Base-by-base conservation (phyloP, 208 protist genomes). In the Leishmania braziliensis region DNA sequence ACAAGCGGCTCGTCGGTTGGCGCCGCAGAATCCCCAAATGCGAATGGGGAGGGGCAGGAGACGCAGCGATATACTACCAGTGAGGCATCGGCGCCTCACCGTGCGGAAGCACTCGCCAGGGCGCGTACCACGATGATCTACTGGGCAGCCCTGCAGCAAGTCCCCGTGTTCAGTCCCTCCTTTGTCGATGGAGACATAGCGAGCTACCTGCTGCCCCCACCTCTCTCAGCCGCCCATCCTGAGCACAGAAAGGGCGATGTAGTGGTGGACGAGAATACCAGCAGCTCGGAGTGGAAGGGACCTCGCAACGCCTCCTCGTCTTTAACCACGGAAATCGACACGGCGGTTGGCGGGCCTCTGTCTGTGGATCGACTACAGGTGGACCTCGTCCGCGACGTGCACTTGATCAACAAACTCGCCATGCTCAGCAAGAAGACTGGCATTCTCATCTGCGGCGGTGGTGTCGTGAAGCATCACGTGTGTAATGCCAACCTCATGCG, bases 401-500 rank as follows among this genome's bases (percentile, higher is more conserved):
- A 98, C 69, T 50, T 58, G 12, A 95, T 99, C 63, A 99, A 99
- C 85, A 95, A 95, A 79, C 78, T 96, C 48, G 98, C 99, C 4
- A 95, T 99, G 86, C 90, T 90, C 46, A 96, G 99, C 56, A 89
- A 92, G 66, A 87, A 97, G 60, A 99, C 97, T 9, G 99, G 99
- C 33, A 99, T 99, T 92, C 88, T 99, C 68, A 99, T 99, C 84
- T 92, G 99, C 39, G 99, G 99, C 50, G 99, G 98, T 63, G 99
- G 99, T 65, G 92, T 99, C 2, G 91, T 99, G 78, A 99, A 99
- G 91, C 99, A 99, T 86, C 99, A 99, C 89, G 98, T 99, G 54
- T 99, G 96, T 84, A 99, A 99, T 85, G 99, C 99, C 20, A 99
- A 99, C 82, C 89, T 99, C 1, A 99, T 99, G 98, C 96, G 99